Conservation (phyloP, 257 asterid species). For the Ehretia macrophylla region DNA sequence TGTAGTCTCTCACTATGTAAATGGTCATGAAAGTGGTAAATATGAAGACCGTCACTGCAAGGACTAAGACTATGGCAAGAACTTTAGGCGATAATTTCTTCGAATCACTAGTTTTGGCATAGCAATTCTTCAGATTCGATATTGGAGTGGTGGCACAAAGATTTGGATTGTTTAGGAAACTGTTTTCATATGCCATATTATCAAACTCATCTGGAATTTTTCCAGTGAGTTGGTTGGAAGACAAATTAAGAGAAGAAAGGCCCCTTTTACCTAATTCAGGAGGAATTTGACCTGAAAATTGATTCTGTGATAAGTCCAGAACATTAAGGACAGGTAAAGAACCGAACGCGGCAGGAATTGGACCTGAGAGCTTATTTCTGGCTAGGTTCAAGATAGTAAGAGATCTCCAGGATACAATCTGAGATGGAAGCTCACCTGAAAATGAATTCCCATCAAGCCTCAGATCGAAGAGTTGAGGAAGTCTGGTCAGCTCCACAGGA, state of each 20-base stretch:
- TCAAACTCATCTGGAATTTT: slow-evolving; percentile 57
- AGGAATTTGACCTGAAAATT: slow-evolving; percentile 63
- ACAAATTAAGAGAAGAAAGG: slow-evolving; percentile 57
- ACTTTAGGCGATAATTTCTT: slow-evolving; percentile 34
- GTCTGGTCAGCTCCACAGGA: slow-evolving; percentile 56
- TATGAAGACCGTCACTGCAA: slow-evolving; percentile 32
- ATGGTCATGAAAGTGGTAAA: slow-evolving; percentile 24
- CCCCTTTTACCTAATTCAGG: slow-evolving; percentile 45
- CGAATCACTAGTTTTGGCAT: slow-evolving; percentile 14
- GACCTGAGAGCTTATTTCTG: slow-evolving; percentile 55
- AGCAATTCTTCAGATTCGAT: slow-evolving; percentile 41
- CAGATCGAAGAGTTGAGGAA: slow-evolving; percentile 40
- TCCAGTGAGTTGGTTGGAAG: slow-evolving; percentile 65
- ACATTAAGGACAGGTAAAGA: slow-evolving; percentile 58
- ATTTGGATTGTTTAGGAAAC: slow-evolving; percentile 58
- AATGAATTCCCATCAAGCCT: slow-evolving; percentile 65
- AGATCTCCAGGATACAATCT: slow-evolving; percentile 65
- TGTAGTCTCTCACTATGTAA: slow-evolving; percentile 40
- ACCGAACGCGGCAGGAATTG: slow-evolving; percentile 45
- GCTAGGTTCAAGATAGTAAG: slow-evolving; percentile 47
- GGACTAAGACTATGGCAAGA: slow-evolving; percentile 44
- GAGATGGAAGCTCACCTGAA: slow-evolving; percentile 56
- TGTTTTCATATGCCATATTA: slow-evolving; percentile 57
- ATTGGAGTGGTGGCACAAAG: slow-evolving; percentile 48
- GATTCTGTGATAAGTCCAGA: slow-evolving; percentile 61